A percentile compares a stretch with the other conserved stretches of the same genome.
phyloP scores from a whole-genome alignment of 768 basidiomycete species.

The Suillus paluster region DNA sequence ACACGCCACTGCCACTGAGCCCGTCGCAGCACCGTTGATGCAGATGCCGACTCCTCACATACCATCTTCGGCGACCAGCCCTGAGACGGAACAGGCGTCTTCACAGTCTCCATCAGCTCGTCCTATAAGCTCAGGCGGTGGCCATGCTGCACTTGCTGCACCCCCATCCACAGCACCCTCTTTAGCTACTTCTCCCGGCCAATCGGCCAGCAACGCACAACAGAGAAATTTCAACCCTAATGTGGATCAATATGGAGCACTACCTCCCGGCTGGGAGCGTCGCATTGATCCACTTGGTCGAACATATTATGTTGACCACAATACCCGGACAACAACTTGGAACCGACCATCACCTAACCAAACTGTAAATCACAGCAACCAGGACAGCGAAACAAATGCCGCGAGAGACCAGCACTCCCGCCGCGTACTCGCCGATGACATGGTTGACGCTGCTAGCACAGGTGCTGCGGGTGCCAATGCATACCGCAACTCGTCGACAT shows the following conservation, averaged over 20 bases:
- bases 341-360: constrained; percentile 85
- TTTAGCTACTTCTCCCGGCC: constrained; percentile 41
- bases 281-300: constrained; percentile 95
- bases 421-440: constrained; percentile 81
- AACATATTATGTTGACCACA: constrained; percentile 99
- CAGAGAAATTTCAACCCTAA: constrained; percentile 92
- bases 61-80: constrained; percentile 24
- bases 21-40: constrained; percentile 42
- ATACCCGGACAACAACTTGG: constrained; percentile 97
- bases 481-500: constrained; percentile 44
- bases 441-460: constrained; percentile 72
- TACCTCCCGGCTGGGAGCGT: constrained; percentile 95
- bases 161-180: constrained; percentile 24
- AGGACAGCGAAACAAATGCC: constrained; percentile 80
- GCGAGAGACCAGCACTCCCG: constrained; percentile 87
- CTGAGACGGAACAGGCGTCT: constrained; percentile 34
- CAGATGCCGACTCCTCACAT: constrained; percentile 44
- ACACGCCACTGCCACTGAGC: constrained; percentile 59
- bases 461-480: constrained; percentile 42
- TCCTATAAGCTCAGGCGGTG: constrained; percentile 41
- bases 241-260: constrained; percentile 90
- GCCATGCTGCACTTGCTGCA: constrained; percentile 21
- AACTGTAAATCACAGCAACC: constrained; percentile 68
- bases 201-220: constrained; percentile 49
- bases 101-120: constrained; percentile 34